These are phyloP conservation scores for Saccharum spontaneum DNA, from an alignment of 176 grass and related monocot species.

Conservation along the genomic window DNA sequence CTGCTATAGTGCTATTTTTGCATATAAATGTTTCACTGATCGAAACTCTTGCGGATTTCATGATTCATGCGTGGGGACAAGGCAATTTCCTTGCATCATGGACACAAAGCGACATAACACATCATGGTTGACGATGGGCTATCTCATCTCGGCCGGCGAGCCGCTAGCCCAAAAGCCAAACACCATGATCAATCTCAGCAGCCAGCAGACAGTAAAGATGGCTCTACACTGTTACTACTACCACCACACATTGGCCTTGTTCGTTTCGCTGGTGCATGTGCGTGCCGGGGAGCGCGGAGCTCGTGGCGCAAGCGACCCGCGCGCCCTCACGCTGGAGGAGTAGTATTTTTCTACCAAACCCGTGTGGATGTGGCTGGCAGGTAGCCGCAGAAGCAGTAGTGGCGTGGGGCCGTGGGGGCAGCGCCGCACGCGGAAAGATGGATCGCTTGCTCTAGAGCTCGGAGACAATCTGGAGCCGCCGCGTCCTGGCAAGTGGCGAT, in stretches of 20 bases:
- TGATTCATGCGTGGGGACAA: not conserved
- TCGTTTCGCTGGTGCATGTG: not conserved
- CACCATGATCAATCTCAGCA: too few relatives aligned
- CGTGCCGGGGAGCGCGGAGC: not conserved
- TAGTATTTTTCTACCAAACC: not conserved
- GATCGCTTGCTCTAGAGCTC: too few relatives aligned
- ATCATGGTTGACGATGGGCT: too few relatives aligned
- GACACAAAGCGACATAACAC: not conserved
- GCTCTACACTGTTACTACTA: not conserved
- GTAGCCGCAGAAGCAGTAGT: not conserved
- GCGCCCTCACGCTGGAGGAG: not conserved
- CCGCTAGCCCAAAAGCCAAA: too few relatives aligned
- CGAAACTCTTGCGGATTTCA: not conserved
- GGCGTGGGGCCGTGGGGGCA: not conserved
- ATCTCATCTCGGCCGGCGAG: too few relatives aligned
- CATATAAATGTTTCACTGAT: too few relatives aligned
- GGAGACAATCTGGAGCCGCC: too few relatives aligned
- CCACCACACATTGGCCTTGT: too few relatives aligned
- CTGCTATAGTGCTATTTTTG: too few relatives aligned
- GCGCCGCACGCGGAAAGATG: too few relatives aligned
- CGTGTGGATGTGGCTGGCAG: not conserved
- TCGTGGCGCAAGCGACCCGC: constrained; percentile 12
- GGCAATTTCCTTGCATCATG: not conserved
- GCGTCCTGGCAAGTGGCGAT: too few relatives aligned
- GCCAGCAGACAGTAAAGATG: too few relatives aligned